Conservation (phyloP, 352 stramenopile genomes). For the Elongisporangium anandrum region DNA sequence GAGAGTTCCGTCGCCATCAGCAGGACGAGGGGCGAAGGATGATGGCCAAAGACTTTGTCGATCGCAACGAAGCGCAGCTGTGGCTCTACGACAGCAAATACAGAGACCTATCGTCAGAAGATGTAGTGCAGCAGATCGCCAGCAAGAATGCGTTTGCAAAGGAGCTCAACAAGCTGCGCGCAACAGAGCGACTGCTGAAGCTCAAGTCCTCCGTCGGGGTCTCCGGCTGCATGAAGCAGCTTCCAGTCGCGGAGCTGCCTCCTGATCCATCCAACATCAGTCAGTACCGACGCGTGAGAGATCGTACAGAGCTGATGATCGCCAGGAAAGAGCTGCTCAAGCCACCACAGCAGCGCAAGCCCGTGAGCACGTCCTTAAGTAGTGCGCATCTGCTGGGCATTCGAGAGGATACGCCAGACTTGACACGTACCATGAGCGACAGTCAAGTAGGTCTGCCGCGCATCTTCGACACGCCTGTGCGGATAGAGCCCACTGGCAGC, state of each 20-base stretch:
- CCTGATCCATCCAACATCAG: slow-evolving; percentile 27
- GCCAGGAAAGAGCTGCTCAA: slow-evolving; percentile 46
- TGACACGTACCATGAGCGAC: slow-evolving; percentile 23
- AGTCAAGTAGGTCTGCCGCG: slow-evolving; percentile 22
- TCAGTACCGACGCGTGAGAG: slow-evolving; percentile 44
- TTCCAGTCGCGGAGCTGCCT: slow-evolving; percentile 15
- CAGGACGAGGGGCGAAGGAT: slow-evolving; percentile 47
- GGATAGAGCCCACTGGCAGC: slow-evolving; percentile 23
- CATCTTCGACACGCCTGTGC: slow-evolving; percentile 30
- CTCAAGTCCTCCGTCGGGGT: slow-evolving; percentile 61
- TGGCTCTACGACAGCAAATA: slow-evolving; percentile 53
- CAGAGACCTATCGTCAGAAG: slow-evolving; percentile 22
- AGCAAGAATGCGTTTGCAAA: slow-evolving; percentile 30
- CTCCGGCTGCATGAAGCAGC: slow-evolving; percentile 45
- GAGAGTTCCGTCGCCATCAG: slow-evolving; percentile 21
- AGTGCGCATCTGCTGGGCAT: slow-evolving; percentile 6
- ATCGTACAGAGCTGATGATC: slow-evolving; percentile 46
- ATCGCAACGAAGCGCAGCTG: slow-evolving; percentile 47
- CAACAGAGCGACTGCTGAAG: slow-evolving; percentile 54
- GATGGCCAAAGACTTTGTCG: slow-evolving; percentile 60
- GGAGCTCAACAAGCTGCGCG: slow-evolving; percentile 48
- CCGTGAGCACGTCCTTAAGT: not conserved
- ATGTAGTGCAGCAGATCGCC: slow-evolving; percentile 48
- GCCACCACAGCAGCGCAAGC: slow-evolving; percentile 29
- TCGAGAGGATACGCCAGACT: slow-evolving; percentile 14